Conservation (phyloP, 306 rosid species). For the Senna tora region DNA sequence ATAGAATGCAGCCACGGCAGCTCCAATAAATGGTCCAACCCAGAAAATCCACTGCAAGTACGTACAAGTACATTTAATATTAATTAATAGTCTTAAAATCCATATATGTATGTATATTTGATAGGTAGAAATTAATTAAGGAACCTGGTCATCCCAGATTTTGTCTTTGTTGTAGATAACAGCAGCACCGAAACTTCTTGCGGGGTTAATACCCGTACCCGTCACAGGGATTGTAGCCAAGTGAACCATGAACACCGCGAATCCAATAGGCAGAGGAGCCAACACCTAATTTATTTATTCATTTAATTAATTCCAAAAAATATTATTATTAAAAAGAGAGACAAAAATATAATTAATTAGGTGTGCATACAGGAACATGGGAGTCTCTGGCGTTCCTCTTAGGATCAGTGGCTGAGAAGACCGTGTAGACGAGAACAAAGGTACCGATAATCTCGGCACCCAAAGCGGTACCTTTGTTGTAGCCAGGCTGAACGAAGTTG, state of each 20-base stretch:
- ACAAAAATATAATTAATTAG: too few relatives aligned
- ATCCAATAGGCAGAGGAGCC: slow-evolving; percentile 95
- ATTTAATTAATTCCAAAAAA: too few relatives aligned
- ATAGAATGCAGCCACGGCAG: slow-evolving; percentile 83
- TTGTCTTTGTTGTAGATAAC: slow-evolving; percentile 68
- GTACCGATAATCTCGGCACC: slow-evolving; percentile 97
- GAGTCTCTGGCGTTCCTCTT: slow-evolving; percentile 90
- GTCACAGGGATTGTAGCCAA: slow-evolving; percentile 93
- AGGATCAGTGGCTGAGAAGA: slow-evolving; percentile 96
- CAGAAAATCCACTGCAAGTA: slow-evolving; percentile 99
- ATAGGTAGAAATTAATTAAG: too few relatives aligned
- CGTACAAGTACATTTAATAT: too few relatives aligned
- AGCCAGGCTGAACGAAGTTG: slow-evolving; percentile 50
- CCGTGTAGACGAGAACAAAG: slow-evolving; percentile 96
- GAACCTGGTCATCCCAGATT: slow-evolving; percentile 93
- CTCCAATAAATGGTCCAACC: slow-evolving; percentile 93
- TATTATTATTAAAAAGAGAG: too few relatives aligned
- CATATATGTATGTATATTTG: too few relatives aligned
- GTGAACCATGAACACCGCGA: slow-evolving; percentile 97
- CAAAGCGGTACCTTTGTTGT: slow-evolving; percentile 79
- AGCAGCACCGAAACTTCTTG: slow-evolving; percentile 96
- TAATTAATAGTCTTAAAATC: not conserved
- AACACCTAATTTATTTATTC: slow-evolving; percentile 64
- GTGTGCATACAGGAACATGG: slow-evolving; percentile 79
- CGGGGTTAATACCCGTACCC: slow-evolving; percentile 97